Base-by-base conservation (phyloP, 768 basidiomycete species). In the Pholiota molesta region DNA sequence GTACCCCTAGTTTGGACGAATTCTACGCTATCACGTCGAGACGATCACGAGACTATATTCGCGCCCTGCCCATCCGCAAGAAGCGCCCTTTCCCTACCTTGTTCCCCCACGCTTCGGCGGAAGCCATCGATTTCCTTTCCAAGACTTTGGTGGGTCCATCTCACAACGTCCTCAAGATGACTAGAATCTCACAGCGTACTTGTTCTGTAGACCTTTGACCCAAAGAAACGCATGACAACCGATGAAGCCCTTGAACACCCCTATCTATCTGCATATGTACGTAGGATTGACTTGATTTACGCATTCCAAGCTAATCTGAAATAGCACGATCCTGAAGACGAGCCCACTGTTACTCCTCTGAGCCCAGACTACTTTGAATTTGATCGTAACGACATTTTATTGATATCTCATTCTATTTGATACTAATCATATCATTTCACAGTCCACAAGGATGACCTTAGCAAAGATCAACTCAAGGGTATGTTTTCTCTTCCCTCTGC, bases 331-430 rank as follows among this genome's bases (percentile, higher is more conserved):
- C 88, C 94, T 1, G 90, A 92, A 57, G 95, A 97, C 71, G 95
- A 97, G 70, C 95, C 96, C 2, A 79, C 79, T 29, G 89, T 90
- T n/a, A 81, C 85, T 44, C 88, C 92, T 10, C 83, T 97, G 49
- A 89, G 88, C 69, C 86, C 93, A 0, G 83, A 85, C 49, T 97
- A 95, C 76, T 97, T 97, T 74, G 90, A 94, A 67, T 97, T 96
- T 69, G 95, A 97, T 73, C 79, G 87, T 90, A 70, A 74, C 88
- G 42, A n/a, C 37, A 21, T 16, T 37, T 16, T 26, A 5, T 28
- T 42, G 40, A 33, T 19, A 44, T 28, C 54, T 55, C 26, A 13
- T 13, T 58, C 55, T 29, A 45, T 61, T 67, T 61, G 33, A 62
- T 31, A 42, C 33, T 44, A 45, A 37, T 53, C 56, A n/a, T 42